phyloP scores from a whole-genome alignment of 306 rosid genomes.

The Prunus davidiana region DNA sequence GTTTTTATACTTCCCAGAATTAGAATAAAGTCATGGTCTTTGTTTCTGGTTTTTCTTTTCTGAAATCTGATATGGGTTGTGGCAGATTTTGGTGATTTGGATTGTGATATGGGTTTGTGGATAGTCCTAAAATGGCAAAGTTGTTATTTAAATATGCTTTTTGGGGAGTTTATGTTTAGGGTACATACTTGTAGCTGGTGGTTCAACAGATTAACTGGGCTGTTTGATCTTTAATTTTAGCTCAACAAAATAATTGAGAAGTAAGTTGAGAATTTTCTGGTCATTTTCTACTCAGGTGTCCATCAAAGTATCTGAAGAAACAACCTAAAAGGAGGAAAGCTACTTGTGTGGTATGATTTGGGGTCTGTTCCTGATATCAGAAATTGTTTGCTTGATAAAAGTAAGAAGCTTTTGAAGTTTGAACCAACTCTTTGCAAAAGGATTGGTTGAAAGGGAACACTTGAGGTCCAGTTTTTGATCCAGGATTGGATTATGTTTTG shows the following conservation, averaged over 20 bases:
- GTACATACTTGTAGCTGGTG: not conserved
- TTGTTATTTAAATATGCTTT: not conserved
- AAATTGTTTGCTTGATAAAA: not conserved
- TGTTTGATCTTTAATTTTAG: constrained; percentile 16
- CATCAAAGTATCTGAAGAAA: not conserved
- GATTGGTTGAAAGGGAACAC: constrained; percentile 1
- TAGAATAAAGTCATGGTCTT: not conserved
- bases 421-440: not conserved
- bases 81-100: constrained; percentile 6
- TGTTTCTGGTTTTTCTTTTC: not conserved
- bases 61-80: constrained; percentile 17
- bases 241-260: not conserved
- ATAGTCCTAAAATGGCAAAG: not conserved
- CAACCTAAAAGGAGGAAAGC: not conserved
- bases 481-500: constrained; percentile 26
- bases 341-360: not conserved
- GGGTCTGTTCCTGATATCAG: not conserved
- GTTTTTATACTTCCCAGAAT: not conserved
- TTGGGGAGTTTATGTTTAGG: not conserved
- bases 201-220: not conserved
- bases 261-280: constrained; percentile 9
- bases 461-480: not conserved
- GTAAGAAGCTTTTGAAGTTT: constrained; percentile 6
- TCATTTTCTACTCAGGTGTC: not conserved
- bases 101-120: not conserved